A percentile compares a stretch with the other conserved stretches of the same genome.
These are phyloP conservation scores for Malassezia equina DNA, from an alignment of 1,284 basidiomycete species.

Conservation along the genomic window DNA sequence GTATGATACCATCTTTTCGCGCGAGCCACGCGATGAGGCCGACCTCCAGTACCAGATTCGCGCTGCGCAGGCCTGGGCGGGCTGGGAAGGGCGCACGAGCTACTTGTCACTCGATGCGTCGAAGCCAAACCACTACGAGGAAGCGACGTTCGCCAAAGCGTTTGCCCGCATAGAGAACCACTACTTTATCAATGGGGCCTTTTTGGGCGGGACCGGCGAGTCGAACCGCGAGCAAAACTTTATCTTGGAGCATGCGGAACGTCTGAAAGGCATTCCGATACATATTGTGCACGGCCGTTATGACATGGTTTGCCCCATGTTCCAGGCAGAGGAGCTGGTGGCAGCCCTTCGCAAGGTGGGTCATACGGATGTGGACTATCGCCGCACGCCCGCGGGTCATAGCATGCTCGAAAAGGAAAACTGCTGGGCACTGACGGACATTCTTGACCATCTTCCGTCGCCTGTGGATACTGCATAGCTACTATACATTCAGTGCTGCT, in stretches of 20 bases:
- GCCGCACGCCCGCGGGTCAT: constrained; percentile 1
- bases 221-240: constrained; percentile 76
- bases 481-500: constrained; percentile 1
- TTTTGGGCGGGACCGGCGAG: constrained; percentile 72
- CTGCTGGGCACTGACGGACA: constrained; percentile 1
- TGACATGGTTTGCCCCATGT: constrained; percentile 10
- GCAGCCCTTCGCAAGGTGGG: neutral
- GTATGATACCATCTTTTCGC: constrained; percentile 69
- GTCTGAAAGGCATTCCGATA: constrained; percentile 53
- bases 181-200: constrained; percentile 67
- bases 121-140: constrained; percentile 13
- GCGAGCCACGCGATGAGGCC: constrained; percentile 56
- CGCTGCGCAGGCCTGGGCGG: constrained; percentile 70
- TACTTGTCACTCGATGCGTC: constrained; percentile 31
- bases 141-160: constrained; percentile 50
- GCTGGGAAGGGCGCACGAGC: constrained; percentile 43
- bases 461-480: neutral
- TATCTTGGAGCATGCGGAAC: neutral
- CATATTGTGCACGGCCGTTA: constrained; percentile 66
- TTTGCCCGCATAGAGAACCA: constrained; percentile 87
- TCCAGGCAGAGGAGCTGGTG: constrained; percentile 5
- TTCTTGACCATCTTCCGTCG: neutral
- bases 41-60: constrained; percentile 50
- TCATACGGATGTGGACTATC: neutral
- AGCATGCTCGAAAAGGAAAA: constrained; percentile 6